Base-by-base conservation (phyloP, 2,329 filamentous ascomycete species). In the Endoconidiophora polonica region DNA sequence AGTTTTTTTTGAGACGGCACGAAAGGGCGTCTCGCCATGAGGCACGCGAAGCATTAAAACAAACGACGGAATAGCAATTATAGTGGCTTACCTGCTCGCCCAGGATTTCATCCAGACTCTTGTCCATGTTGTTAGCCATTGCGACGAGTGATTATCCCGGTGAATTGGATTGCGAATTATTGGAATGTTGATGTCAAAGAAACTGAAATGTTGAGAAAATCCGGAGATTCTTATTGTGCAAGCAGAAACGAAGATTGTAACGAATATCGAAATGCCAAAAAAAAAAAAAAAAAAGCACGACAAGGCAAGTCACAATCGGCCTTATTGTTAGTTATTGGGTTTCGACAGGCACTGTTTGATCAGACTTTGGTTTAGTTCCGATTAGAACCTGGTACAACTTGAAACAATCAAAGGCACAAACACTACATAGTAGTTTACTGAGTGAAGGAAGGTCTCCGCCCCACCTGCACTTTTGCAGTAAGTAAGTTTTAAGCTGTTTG, bases 81-180 rank as follows among this genome's bases (percentile, higher is more conserved):
- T 24, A 5, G 5, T 41, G 12, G 16, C 61, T 47, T 60, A 69
- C 67, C 59, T 63, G 67, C 55, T 74, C 71, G 52, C 68, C 70
- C 56, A 75, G 71, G 58, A 75, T 74, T 59, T 76, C 72, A 60
- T 75, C 72, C 29, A 75, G 69, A 52, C 71, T 73, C 57, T 69
- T 70, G 56, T 73, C 70, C 69, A 75, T 71, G 54, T 66, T 68
- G 54, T 63, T 61, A 49, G 63, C 58, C 65, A 66, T 68, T 49
- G 38, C 58, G 52, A 36, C 24, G 26, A 24, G 18, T 14, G 33
- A 44, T 33, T 16, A 20, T 16, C n/a, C 18, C 29, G 26, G 41
- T 23, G 20, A 16, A 49, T 33, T 7, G 29, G 29, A 33, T 33
- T 26, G 39, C 24, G 36, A 43, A n/a, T 23, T 29, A 39, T 16